These are phyloP conservation scores for Astrothelium subdiscretum DNA, from an alignment of 495 filamentous ascomycete species.

Conservation along the genomic window DNA sequence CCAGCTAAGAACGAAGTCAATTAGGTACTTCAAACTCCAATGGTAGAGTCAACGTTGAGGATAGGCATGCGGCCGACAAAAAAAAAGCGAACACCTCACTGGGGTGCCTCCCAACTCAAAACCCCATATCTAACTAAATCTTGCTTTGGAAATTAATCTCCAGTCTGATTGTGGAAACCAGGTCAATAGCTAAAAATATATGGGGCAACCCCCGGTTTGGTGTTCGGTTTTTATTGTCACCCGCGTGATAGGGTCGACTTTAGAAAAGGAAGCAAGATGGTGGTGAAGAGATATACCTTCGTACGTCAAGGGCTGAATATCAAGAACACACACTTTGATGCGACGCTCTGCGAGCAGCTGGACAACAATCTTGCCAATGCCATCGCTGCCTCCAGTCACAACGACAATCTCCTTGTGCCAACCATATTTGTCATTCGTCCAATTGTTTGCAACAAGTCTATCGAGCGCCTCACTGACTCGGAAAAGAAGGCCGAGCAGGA, in stretches of 20 bases:
- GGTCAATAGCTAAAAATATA: not conserved
- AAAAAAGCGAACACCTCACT: too few species aligned
- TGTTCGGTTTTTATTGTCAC: too few species aligned
- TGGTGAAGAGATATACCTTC: slow-evolving; percentile 6
- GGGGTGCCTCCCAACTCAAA: too few species aligned
- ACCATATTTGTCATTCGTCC: slow-evolving; percentile 28
- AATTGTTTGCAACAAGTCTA: slow-evolving; percentile 39
- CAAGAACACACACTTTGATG: slow-evolving; percentile 57
- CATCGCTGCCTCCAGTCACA: slow-evolving; percentile 59
- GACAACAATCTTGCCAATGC: slow-evolving; percentile 54
- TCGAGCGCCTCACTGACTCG: slow-evolving; percentile 32
- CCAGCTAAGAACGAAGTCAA: slow-evolving; percentile 5
- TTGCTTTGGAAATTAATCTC: not conserved
- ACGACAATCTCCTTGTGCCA: slow-evolving; percentile 60
- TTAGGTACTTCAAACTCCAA: too few species aligned
- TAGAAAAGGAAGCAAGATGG: not conserved
- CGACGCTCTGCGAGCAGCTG: slow-evolving; percentile 44
- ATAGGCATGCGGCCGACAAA: too few species aligned
- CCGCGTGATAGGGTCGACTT: too few species aligned
- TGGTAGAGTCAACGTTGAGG: too few species aligned
- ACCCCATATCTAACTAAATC: too few species aligned
- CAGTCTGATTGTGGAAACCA: slow-evolving; percentile 1
- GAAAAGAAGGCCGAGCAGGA: slow-evolving; percentile 29
- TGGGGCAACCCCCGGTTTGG: too few species aligned
- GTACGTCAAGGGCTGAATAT: slow-evolving; percentile 41